These are phyloP conservation scores for Dillenia turbinata DNA, from an alignment of 164 flowering plant genomes.

Conservation along the genomic window DNA sequence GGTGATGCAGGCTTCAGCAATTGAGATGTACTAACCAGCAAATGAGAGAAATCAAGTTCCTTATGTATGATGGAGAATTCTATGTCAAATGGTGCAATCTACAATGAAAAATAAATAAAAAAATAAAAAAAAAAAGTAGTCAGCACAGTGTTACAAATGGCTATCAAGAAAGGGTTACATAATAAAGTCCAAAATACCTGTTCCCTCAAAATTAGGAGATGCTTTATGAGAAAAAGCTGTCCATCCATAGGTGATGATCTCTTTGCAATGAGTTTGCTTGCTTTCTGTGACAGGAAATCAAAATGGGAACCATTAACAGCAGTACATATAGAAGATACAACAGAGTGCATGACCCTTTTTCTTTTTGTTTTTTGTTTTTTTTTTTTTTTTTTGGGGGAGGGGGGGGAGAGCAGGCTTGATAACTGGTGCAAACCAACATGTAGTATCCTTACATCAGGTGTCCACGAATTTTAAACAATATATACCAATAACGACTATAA, in stretches of 20 bases:
- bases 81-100: conserved; percentile 97
- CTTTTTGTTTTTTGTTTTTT: too few species aligned
- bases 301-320: too few species aligned
- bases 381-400: too few species aligned
- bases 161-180: not conserved
- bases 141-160: not conserved
- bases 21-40: conserved; percentile 64
- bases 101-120: conserved; percentile 11
- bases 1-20: not conserved
- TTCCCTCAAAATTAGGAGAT: conserved; percentile 88
- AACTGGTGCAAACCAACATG: too few species aligned
- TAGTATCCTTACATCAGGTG: too few species aligned
- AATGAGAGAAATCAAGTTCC: conserved; percentile 98
- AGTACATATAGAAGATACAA: too few species aligned
- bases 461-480: too few species aligned
- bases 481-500: too few species aligned
- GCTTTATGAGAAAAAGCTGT: conserved; percentile 91
- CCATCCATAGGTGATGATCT: conserved; percentile 88
- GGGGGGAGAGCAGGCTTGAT: too few species aligned
- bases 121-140: not conserved
- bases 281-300: conserved; percentile 54
- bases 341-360: too few species aligned
- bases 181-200: conserved; percentile 41
- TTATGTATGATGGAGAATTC: conserved; percentile 95
- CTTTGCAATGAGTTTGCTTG: conserved; percentile 77